These are phyloP conservation scores for Coemansia sp. DNA, from an alignment of 192 early-diverging fungal species.

Conservation along the genomic window DNA sequence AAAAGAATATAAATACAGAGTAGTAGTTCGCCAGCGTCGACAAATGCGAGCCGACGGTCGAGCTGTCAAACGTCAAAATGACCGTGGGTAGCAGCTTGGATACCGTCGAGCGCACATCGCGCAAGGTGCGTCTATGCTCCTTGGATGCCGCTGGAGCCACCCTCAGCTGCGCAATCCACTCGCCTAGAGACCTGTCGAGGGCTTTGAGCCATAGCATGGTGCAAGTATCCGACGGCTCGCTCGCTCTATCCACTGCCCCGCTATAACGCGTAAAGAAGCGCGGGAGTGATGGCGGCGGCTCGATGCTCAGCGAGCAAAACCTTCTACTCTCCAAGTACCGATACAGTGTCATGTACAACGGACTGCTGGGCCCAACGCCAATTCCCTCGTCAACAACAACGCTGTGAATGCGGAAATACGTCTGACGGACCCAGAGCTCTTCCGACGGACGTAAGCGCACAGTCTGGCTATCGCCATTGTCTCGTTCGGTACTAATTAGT, in stretches of 20 bases:
- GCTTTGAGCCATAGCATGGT: conserved; percentile 46
- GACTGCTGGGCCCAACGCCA: conserved; percentile 8
- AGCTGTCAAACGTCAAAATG: conserved; percentile 39
- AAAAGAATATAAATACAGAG: conserved; percentile 52
- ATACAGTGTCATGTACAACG: conserved; percentile 39
- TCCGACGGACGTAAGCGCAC: conserved; percentile 14
- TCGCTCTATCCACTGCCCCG: conserved; percentile 11
- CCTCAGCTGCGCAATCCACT: conserved; percentile 25
- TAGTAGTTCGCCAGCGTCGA: conserved; percentile 57
- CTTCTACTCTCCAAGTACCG: conserved; percentile 33
- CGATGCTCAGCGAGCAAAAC: conserved; percentile 48
- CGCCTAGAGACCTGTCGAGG: conserved; percentile 26
- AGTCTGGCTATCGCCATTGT: background rate
- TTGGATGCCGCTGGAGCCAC: conserved; percentile 13
- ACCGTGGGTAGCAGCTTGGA: conserved; percentile 57
- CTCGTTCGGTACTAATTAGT: conserved; percentile 9
- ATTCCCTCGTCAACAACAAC: conserved; percentile 24
- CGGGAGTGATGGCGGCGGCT: conserved; percentile 51
- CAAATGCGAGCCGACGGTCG: conserved; percentile 20
- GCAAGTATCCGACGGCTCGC: conserved; percentile 35
- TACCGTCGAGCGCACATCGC: conserved; percentile 38
- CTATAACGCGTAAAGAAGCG: conserved; percentile 55
- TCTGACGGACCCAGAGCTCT: conserved; percentile 37
- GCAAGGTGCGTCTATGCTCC: conserved; percentile 20
- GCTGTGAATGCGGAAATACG: conserved; percentile 36